phyloP scores from a whole-genome alignment of 345 rosid genomes.

The Gynandropsis gynandra region DNA sequence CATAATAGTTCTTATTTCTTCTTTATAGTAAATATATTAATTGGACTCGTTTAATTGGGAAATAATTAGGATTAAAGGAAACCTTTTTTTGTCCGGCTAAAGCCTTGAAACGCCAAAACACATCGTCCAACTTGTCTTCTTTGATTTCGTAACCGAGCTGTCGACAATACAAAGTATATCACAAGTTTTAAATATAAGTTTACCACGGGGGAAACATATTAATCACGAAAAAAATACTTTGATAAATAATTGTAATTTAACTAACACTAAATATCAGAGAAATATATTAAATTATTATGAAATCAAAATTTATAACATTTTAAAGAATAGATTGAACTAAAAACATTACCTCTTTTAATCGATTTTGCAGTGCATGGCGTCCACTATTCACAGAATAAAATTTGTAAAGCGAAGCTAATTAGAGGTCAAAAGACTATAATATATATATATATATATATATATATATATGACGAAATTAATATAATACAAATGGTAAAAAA shows the following conservation, averaged over 20 bases:
- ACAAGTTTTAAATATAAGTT: background rate
- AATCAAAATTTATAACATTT: too few species aligned
- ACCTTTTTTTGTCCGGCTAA: conserved; percentile 88
- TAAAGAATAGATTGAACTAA: background rate
- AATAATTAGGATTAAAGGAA: too few species aligned
- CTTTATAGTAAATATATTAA: too few species aligned
- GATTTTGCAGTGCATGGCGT: conserved; percentile 78
- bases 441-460: background rate
- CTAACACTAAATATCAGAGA: too few species aligned
- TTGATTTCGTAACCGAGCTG: conserved; percentile 82
- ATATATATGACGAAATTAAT: background rate
- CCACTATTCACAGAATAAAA: conserved; percentile 42
- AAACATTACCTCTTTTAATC: conserved; percentile 53
- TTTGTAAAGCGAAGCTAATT: too few species aligned
- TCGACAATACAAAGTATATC: conserved; percentile 12
- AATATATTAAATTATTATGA: too few species aligned
- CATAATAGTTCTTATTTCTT: too few species aligned
- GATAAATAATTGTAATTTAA: too few species aligned
- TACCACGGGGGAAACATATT: too few species aligned
- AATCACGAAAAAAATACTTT: too few species aligned
- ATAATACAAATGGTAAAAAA: background rate
- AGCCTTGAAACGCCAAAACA: conserved; percentile 71
- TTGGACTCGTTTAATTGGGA: too few species aligned
- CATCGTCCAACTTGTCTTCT: conserved; percentile 51
- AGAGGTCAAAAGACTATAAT: too few species aligned